Base-by-base conservation (phyloP, 1,284 basidiomycete species). In the Rhodotorula sp. region DNA sequence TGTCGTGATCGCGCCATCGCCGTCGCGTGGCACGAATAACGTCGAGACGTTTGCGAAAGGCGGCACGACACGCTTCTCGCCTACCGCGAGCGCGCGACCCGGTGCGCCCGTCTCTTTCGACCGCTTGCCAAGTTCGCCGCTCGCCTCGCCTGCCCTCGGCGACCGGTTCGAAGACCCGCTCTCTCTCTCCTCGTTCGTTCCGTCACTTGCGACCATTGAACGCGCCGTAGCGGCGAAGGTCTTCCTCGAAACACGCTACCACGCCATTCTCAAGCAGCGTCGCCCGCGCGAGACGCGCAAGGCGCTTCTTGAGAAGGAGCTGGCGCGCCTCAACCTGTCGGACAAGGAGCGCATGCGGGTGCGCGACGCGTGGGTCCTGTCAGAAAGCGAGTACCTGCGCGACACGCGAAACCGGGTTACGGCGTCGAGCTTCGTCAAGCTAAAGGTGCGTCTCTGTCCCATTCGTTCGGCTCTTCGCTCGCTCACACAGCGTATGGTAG, bases 181-280 rank as follows among this genome's bases (percentile, higher is more conserved):
- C 21, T 59, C 58, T 4, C 55, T 54, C 2, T 25, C 68, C 2
- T 21, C 25, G 27, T 78, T 95, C 79, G 88, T 86, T 19, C 93
- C 93, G 41, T 93, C 92, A 61, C 85, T 98, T 61, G 86, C 89
- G 58, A 97, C 96, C 23, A 85, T 98, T 79, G 95, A 98, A 82
- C 93, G 91, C 81, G 92, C 93, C 65, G 92, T 94, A 60, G 90
- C 93, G 17, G 89, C 91, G 63, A 89, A 92, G 80, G 92, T 98
- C 81, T 97, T 89, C 85, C 97, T 98, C 82, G 95, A 99, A 85
- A 96, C 95, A 78, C 86, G 94, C 58, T 99, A 98, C 81, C 95
- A 93, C 81, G 88, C 91, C n/a, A 85, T 97, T 60, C 86, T 95
- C 25, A 81, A 81, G 55, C 77, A 78, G 12, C 76, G 79, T 71